Percentiles rank a stretch among this genome's conserved stretches.
Conservation (phyloP, 805 yeast species). For the Starmera caribaea region DNA sequence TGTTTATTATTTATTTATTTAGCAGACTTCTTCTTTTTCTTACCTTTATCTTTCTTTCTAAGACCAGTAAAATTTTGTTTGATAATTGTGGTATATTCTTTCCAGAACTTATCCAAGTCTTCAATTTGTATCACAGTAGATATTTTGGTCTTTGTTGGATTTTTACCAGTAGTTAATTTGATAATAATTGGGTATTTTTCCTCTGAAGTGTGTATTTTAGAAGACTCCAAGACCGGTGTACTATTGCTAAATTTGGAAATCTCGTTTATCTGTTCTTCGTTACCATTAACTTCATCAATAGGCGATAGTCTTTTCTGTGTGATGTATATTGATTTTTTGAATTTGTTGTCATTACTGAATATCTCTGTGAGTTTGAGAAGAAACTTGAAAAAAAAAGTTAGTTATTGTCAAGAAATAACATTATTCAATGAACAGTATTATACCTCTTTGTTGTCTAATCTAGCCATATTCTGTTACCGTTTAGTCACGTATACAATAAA, state of each 20-base stretch:
- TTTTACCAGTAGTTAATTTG: constrained; percentile 57
- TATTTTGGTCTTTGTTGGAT: constrained; percentile 43
- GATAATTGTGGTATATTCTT: constrained; percentile 55
- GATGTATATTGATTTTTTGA: constrained; percentile 42
- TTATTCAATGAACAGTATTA: too few species aligned
- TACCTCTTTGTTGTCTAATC: too few species aligned
- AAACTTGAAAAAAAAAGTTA: constrained; percentile 7
- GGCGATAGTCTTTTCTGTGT: constrained; percentile 46
- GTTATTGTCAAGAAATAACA: too few species aligned
- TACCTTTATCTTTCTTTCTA: constrained; percentile 74
- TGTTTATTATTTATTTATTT: constrained; percentile 9
- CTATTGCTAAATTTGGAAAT: constrained; percentile 12
- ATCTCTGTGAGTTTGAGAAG: too few species aligned
- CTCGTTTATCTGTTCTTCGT: constrained; percentile 9
- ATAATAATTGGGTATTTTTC: constrained; percentile 52
- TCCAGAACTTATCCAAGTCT: constrained; percentile 67
- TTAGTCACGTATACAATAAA: too few species aligned
- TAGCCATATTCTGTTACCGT: too few species aligned
- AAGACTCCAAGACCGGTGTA: constrained; percentile 17
- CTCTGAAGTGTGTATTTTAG: constrained; percentile 15
- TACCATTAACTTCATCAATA: constrained; percentile 19
- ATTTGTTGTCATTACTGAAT: constrained; percentile 16
- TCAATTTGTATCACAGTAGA: constrained; percentile 64
- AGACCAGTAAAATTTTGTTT: constrained; percentile 69
- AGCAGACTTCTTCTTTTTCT: constrained; percentile 44